Base-by-base conservation (phyloP, 768 basidiomycete genomes). In the Tylopilus vinaceipallidus region DNA sequence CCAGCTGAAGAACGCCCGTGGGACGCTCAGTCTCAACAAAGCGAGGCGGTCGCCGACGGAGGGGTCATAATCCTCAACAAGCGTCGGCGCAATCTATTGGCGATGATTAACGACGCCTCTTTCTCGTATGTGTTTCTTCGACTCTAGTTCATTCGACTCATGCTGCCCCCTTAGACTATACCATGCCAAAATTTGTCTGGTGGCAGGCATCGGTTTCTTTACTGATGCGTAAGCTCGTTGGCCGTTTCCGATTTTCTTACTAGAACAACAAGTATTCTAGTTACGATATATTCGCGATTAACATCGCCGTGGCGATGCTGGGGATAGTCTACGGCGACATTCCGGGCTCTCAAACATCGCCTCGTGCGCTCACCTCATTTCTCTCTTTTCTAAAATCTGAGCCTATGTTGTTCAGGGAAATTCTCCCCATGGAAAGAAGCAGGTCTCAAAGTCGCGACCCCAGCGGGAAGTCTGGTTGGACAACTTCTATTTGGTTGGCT, bases 231-330 rank as follows among this genome's bases (percentile, higher is more conserved):
- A 60, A 58, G 77, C 71, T 3, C 14, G 45, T 16, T 34, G 45
- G 16, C 22, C 10, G 11, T 17, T 20, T 10, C 16, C 22, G 4
- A 9, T n/a, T 36, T 22, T 49, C 19, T 26, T 32, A n/a, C 20
- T 19, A 1, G 2, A 4, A 32, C 24, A n/a, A n/a, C n/a, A n/a
- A n/a, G n/a, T n/a, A 12, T 27, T 19, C 39, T 42, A 62, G 60
- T 13, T 88, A 88, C 57, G 89, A 91, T 56, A 83, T 93, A 52
- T 95, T 93, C 62, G 85, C 89, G 17, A 93, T 93, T 69, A 88
- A 82, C 67, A 87, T 93, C 45, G 88, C 83, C 0, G 82, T 84
- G 0, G 77, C 74, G 0, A 92, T 93, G 88, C 66, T 95, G 44
- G 88, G 87, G 9, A 85, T 86, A 58, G 82, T 92, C 39, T 93